Evolutionary conservation across 2,329 filamentous ascomycete genomes (phyloP).

Genomic region (Sporothrix variecibatus): DNA sequence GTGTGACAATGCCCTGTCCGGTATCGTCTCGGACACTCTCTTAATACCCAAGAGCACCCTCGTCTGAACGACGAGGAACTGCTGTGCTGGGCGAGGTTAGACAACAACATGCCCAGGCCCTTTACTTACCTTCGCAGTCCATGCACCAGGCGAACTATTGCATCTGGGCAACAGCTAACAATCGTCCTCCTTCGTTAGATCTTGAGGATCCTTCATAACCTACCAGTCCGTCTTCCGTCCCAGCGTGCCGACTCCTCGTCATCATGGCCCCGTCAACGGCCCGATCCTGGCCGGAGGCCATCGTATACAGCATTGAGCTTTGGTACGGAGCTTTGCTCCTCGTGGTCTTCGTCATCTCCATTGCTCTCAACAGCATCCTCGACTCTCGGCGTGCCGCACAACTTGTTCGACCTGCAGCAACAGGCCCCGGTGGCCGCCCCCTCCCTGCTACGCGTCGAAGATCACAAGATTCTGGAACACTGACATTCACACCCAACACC

Average conservation of each 20-base stretch:
- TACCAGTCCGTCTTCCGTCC: slow-evolving; percentile 11
- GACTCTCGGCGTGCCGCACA: slow-evolving; percentile 53
- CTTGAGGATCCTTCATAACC: neutral
- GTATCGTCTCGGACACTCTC: slow-evolving; percentile 25
- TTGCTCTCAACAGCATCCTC: slow-evolving; percentile 56
- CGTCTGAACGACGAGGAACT: slow-evolving; percentile 21
- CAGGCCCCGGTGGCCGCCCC: slow-evolving; percentile 86
- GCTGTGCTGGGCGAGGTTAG: slow-evolving; percentile 28
- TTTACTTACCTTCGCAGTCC: neutral
- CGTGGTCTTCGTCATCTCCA: slow-evolving; percentile 52
- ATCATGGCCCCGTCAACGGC: slow-evolving; percentile 26
- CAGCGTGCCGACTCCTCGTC: slow-evolving; percentile 33
- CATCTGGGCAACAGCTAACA: neutral
- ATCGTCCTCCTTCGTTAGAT: neutral
- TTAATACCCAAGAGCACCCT: slow-evolving; percentile 27
- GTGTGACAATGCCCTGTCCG: slow-evolving; percentile 28
- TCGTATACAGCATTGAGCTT: slow-evolving; percentile 52
- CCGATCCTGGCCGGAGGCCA: slow-evolving; percentile 43
- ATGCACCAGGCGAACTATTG: neutral
- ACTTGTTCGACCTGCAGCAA: slow-evolving; percentile 51
- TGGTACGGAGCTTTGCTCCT: slow-evolving; percentile 57
- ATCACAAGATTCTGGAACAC: slow-evolving; percentile 41
- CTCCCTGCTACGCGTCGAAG: slow-evolving; percentile 68
- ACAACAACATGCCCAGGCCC: slow-evolving; percentile 4
- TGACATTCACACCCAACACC: slow-evolving; percentile 19